A percentile compares a stretch with the other conserved stretches of the same genome.
These are phyloP conservation scores for Phytophthora sansomeana DNA, from an alignment of 352 stramenopile species.

Conservation along the genomic window DNA sequence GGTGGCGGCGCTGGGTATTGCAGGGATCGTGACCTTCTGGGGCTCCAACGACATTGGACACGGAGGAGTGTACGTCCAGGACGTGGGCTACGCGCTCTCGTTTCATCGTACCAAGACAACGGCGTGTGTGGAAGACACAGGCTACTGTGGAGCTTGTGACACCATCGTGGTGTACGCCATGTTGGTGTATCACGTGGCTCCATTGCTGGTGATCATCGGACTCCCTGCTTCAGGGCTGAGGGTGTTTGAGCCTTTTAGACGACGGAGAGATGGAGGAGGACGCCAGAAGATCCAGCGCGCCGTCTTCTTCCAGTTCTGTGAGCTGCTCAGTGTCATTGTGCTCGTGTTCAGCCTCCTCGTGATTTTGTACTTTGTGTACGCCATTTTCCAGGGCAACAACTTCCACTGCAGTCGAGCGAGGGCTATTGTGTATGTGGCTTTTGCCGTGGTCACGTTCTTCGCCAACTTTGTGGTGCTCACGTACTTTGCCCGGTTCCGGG, in stretches of 20 bases:
- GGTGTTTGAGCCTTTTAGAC: constrained; percentile 77
- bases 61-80: constrained; percentile 57
- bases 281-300: constrained; percentile 76
- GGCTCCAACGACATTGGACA: constrained; percentile 36
- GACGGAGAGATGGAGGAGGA: constrained; percentile 35
- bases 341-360: constrained; percentile 60
- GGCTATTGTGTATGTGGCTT: constrained; percentile 53
- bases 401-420: constrained; percentile 63
- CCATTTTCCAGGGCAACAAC: constrained; percentile 67
- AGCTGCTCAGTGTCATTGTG: constrained; percentile 68
- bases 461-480: constrained; percentile 73
- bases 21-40: constrained; percentile 64
- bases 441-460: constrained; percentile 60
- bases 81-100: constrained; percentile 46
- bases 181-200: constrained; percentile 73
- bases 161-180: constrained; percentile 71
- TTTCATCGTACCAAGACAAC: constrained; percentile 54
- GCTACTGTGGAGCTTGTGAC: constrained; percentile 66
- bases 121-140: constrained; percentile 23
- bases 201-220: constrained; percentile 66
- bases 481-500: constrained; percentile 85
- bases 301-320: constrained; percentile 80
- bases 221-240: constrained; percentile 69
- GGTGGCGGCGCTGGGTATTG: constrained; percentile 47
- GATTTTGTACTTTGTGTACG: constrained; percentile 72